Evolutionary conservation across 805 yeast genomes (phyloP).

Genomic region (Metschnikowia picachoensis): DNA sequence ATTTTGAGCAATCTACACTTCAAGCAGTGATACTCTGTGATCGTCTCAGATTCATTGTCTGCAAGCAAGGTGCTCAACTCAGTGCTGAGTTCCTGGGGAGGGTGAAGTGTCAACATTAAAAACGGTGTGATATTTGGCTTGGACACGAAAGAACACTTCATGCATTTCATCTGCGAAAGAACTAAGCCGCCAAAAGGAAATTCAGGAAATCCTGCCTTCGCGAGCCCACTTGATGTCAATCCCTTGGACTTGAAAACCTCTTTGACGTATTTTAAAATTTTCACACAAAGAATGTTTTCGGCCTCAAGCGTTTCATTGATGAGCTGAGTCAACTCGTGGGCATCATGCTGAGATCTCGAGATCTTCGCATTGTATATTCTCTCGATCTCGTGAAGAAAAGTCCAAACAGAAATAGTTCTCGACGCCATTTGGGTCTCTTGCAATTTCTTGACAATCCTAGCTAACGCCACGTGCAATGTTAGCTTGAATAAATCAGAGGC

Average conservation of each 20-base stretch:
- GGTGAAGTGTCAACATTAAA: slow-evolving; percentile 66
- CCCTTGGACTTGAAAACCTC: slow-evolving; percentile 4
- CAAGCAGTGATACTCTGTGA: slow-evolving; percentile 77
- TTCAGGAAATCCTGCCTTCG: slow-evolving; percentile 42
- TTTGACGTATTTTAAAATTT: slow-evolving; percentile 24
- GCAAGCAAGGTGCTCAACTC: slow-evolving; percentile 52
- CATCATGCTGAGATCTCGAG: slow-evolving; percentile 85
- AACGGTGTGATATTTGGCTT: slow-evolving; percentile 57
- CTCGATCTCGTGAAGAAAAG: slow-evolving; percentile 71
- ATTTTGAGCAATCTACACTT: slow-evolving; percentile 52
- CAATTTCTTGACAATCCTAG: slow-evolving; percentile 48
- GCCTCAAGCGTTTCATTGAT: slow-evolving; percentile 72
- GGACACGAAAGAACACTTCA: slow-evolving; percentile 60
- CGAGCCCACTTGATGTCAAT: slow-evolving; percentile 5
- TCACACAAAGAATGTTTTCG: slow-evolving; percentile 49
- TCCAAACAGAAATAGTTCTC: slow-evolving; percentile 69
- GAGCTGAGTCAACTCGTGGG: slow-evolving; percentile 85
- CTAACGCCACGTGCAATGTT: slow-evolving; percentile 56
- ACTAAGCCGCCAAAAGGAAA: slow-evolving; percentile 73
- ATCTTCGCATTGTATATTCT: slow-evolving; percentile 66
- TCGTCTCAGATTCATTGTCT: slow-evolving; percentile 59
- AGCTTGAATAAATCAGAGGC: slow-evolving; percentile 28
- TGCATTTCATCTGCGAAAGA: slow-evolving; percentile 66
- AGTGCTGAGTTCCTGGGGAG: slow-evolving; percentile 55
- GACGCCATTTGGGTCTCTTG: slow-evolving; percentile 58